Percentiles rank a stretch among this genome's conserved stretches.
Evolutionary conservation across 257 asterid genomes (phyloP).

Genomic region (Parsonsia alboflavescens): DNA sequence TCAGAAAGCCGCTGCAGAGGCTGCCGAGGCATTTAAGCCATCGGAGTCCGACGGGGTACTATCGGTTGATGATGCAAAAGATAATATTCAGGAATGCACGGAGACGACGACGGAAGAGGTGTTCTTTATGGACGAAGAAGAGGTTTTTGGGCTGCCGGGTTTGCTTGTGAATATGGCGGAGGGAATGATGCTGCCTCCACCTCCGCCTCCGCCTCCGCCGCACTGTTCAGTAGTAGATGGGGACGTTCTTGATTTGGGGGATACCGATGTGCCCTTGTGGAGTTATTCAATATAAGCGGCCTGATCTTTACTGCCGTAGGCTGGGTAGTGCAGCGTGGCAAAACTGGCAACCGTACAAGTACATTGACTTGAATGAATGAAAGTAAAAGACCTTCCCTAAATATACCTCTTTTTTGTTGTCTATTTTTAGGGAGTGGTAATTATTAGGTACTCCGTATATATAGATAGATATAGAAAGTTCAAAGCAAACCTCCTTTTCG

Average conservation of each 20-base stretch:
- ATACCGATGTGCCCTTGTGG: conserved; percentile 46
- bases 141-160: conserved; percentile 36
- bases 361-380: neutral
- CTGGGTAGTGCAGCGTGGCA: neutral
- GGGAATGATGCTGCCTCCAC: conserved; percentile 40
- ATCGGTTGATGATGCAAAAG: neutral
- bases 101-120: conserved; percentile 4
- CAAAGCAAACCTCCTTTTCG: neutral
- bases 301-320: neutral
- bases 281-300: conserved; percentile 30
- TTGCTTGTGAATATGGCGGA: conserved; percentile 43
- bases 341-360: neutral
- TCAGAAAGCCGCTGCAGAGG: conserved; percentile 54
- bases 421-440: neutral
- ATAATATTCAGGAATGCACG: neutral
- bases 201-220: conserved; percentile 54
- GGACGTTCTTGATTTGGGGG: conserved; percentile 11
- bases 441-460: too few species aligned
- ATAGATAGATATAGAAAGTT: neutral
- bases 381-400: neutral
- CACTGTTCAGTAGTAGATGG: conserved; percentile 3
- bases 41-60: neutral
- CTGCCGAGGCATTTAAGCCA: conserved; percentile 45
- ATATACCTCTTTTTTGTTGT: neutral
- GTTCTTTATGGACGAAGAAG: conserved; percentile 43